Evolutionary conservation across 2,329 filamentous ascomycete species (phyloP).

Genomic region (Fusarium abutilonis): DNA sequence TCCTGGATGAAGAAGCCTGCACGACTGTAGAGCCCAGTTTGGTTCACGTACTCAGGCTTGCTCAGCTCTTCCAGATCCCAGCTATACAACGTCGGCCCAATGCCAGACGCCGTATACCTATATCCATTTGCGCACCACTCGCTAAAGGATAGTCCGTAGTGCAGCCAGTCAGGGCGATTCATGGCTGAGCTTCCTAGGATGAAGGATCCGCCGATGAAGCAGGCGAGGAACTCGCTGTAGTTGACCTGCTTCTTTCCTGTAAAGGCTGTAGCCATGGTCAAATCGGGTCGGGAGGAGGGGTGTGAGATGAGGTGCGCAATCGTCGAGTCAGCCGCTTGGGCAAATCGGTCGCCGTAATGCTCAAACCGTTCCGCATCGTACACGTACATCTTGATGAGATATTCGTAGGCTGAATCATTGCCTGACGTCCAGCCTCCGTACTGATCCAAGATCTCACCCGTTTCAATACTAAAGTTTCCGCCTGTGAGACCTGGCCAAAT

Average conservation of each 20-base stretch:
- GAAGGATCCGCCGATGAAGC: constrained; percentile 73
- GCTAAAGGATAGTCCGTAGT: constrained; percentile 14
- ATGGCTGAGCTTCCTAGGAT: constrained; percentile 67
- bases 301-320: constrained; percentile 52
- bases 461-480: constrained; percentile 11
- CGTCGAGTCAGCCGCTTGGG: constrained; percentile 62
- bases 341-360: constrained; percentile 44
- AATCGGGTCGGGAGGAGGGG: constrained; percentile 76
- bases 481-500: constrained; percentile 23
- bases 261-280: constrained; percentile 68
- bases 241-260: constrained; percentile 64
- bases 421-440: constrained; percentile 64
- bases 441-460: constrained; percentile 41
- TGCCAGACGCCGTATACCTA: background rate
- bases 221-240: constrained; percentile 62
- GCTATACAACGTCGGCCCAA: constrained; percentile 8
- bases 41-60: background rate
- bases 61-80: constrained; percentile 6
- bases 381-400: constrained; percentile 69
- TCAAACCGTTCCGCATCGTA: constrained; percentile 67
- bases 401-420: constrained; percentile 69
- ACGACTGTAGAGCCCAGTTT: background rate
- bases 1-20: constrained; percentile 2
- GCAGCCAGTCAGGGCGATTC: constrained; percentile 54
- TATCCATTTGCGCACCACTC: constrained; percentile 11